Base-by-base conservation (phyloP, 2,329 filamentous ascomycete species). In the Phialophora verrucosa region DNA sequence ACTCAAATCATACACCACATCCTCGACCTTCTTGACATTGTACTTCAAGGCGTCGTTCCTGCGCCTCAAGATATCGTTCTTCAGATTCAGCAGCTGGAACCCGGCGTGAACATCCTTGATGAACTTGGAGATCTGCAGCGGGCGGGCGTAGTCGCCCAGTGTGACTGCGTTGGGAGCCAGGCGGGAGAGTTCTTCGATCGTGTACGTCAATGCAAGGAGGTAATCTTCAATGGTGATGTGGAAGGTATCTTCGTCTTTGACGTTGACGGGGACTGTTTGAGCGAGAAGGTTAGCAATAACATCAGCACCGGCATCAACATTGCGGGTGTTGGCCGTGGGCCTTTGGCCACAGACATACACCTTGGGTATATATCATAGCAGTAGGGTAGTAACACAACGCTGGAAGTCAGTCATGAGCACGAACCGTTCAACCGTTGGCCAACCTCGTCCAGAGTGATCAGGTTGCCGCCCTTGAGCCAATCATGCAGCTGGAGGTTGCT, bases 161-260 rank as follows among this genome's bases (percentile, higher is more conserved):
- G 94, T 97, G 71, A 99, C 95, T 4, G 92, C 90, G 80, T 99
- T 99, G 79, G 95, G 92, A 38, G 95, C 93, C 65, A 99, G 87
- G 71, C 80, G 50, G 78, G 87, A 85, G 74, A 99, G 86, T 81
- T 99, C 95, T 75, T 97, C 93, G 47, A 95, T 91, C 66, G 98
- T 87, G 67, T 89, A 88, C 65, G 95, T 94, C 66, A 98, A 84
- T 14, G 92, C 89, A 66, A 96, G 89, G 27, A 99, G 88, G 79
- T 99, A 99, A 80, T 99, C 95, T 80, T 99, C 95, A 74, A 98
- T 94, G 51, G 93, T 96, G 74, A 99, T 84, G 78, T 99, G 95
- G 84, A 99, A 99, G 59, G 88, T 87, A 77, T 98, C 94, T 68
- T 86, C 83, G 55, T 57, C 60, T 78, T 96, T 96, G 74, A 97